phyloP scores from a whole-genome alignment of 179 eudicot species.

The Beta lomatogona region DNA sequence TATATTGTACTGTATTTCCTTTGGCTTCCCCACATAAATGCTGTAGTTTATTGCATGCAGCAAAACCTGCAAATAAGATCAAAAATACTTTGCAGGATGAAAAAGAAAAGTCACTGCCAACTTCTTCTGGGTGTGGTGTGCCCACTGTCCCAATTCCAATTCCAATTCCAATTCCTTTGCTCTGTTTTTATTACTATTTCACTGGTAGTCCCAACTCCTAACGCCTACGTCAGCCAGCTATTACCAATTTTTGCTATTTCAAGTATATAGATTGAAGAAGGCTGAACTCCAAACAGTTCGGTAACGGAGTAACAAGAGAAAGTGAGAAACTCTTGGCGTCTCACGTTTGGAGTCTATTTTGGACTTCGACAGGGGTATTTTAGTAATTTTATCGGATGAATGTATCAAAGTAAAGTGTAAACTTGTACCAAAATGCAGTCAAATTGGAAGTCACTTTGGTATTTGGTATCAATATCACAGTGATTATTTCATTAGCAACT shows the following conservation, averaged over 20 bases:
- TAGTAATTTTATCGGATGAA: no score
- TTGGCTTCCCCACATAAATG: slow-evolving; percentile 2
- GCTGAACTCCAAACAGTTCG: no score
- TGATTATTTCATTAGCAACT: no score
- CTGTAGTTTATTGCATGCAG: background rate
- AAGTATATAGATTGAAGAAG: no score
- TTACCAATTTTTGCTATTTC: background rate
- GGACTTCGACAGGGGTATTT: no score
- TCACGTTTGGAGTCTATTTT: no score
- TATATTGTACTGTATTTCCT: background rate
- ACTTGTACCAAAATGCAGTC: no score
- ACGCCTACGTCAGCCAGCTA: background rate
- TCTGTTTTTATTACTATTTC: background rate
- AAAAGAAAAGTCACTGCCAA: slow-evolving; percentile 12
- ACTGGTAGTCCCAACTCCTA: background rate
- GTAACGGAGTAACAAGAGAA: no score
- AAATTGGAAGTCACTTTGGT: no score
- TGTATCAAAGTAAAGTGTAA: no score
- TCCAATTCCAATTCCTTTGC: background rate
- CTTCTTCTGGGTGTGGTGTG: background rate
- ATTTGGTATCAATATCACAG: no score
- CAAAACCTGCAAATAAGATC: background rate
- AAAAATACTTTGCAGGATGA: background rate
- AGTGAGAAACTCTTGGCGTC: no score
- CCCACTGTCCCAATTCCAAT: background rate